phyloP scores from a whole-genome alignment of 2,329 filamentous ascomycete genomes.

The Penicillium crustosum region DNA sequence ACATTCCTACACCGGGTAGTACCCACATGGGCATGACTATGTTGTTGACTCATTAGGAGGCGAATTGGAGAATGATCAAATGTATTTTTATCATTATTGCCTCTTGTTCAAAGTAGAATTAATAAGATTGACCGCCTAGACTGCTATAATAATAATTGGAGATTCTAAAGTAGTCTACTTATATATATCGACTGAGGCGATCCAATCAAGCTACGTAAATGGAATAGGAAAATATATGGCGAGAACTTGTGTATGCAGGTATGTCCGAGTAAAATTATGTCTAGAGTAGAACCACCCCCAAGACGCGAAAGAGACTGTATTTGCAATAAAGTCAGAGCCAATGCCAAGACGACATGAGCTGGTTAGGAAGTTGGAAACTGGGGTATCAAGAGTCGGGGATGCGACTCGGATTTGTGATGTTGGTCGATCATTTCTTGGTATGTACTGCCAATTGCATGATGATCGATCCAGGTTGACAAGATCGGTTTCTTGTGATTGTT shows the following conservation, averaged over 20 bases:
- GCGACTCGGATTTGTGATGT: conserved; percentile 20
- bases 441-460: conserved; percentile 3
- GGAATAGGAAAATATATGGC: neutral
- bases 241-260: neutral
- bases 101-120: neutral
- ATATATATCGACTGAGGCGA: neutral
- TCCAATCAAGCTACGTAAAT: neutral
- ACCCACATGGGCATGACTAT: too few relatives aligned
- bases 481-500: conserved; percentile 1
- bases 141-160: too few relatives aligned
- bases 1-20: too few relatives aligned
- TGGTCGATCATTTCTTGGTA: conserved; percentile 11
- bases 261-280: conserved; percentile 6
- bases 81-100: neutral
- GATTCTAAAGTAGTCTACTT: too few relatives aligned
- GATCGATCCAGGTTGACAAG: conserved; percentile 7
- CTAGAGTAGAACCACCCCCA: neutral
- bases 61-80: neutral
- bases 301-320: conserved; percentile 9
- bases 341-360: conserved; percentile 9
- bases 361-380: conserved; percentile 10
- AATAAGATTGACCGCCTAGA: too few relatives aligned
- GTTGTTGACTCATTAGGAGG: neutral
- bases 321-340: conserved; percentile 9
- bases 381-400: conserved; percentile 34